phyloP scores from a whole-genome alignment of 495 filamentous ascomycete species.

The Apiosordaria backusii region DNA sequence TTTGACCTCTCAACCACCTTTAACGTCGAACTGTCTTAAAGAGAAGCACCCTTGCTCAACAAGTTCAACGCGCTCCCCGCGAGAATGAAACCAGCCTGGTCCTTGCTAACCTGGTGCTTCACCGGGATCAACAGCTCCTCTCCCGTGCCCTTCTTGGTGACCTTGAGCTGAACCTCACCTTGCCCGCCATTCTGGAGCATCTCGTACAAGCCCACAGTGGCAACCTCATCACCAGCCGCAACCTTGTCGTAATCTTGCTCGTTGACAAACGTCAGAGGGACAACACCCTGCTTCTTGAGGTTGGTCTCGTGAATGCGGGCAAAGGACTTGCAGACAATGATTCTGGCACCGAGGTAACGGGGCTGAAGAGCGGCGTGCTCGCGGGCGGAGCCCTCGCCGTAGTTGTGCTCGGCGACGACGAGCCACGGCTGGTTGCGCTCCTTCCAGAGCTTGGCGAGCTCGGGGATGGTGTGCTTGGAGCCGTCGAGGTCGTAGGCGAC shows the following conservation, averaged over 20 bases:
- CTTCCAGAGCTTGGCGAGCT: conserved; percentile 80
- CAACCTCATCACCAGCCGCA: conserved; percentile 73
- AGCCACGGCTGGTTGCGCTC: conserved; percentile 70
- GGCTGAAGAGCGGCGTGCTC: conserved; percentile 98
- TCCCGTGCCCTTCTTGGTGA: conserved; percentile 60
- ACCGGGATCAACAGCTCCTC: conserved; percentile 58
- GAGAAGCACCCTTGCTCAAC: conserved; percentile 52
- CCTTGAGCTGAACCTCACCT: conserved; percentile 67
- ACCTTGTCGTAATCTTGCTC: conserved; percentile 85
- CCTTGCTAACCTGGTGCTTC: conserved; percentile 76
- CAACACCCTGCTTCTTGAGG: conserved; percentile 97
- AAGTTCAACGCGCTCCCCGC: conserved; percentile 93
- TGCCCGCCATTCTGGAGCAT: conserved; percentile 72
- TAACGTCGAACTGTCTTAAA: too few species aligned
- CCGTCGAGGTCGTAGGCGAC: conserved; percentile 81
- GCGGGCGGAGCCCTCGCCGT: conserved; percentile 91
- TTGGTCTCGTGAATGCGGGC: conserved; percentile 98
- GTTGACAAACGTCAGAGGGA: conserved; percentile 83
- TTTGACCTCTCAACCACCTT: too few species aligned
- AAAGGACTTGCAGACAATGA: conserved; percentile 89
- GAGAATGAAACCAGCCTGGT: conserved; percentile 86
- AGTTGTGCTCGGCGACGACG: conserved; percentile 95
- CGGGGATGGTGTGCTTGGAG: conserved; percentile 65
- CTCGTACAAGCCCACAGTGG: conserved; percentile 76
- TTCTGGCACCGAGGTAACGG: conserved; percentile 80